Percentiles rank a stretch among this genome's conserved stretches.
phyloP scores from a whole-genome alignment of 441 rosid species.

The Jatropha podagrica region DNA sequence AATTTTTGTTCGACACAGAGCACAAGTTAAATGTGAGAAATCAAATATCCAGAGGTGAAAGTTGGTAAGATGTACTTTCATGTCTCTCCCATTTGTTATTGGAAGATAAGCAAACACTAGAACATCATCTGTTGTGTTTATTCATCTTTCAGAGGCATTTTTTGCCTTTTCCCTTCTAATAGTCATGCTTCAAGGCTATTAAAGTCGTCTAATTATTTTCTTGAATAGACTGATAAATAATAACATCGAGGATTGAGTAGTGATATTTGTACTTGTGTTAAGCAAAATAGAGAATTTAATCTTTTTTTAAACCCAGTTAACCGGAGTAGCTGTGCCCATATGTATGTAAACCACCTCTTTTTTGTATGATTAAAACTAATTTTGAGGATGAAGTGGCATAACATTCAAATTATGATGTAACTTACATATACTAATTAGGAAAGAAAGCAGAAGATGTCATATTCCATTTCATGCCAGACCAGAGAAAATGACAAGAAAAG shows the following conservation, averaged over 20 bases:
- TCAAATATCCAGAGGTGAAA: slow-evolving; percentile 15
- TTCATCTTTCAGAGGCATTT: background rate
- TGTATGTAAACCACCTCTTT: background rate
- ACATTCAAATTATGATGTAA: background rate
- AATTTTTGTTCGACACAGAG: slow-evolving; percentile 36
- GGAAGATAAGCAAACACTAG: background rate
- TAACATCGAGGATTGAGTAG: background rate
- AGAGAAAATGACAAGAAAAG: background rate
- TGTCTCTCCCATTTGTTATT: background rate
- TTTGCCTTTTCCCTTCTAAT: background rate
- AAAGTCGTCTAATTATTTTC: background rate
- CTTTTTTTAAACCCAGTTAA: background rate
- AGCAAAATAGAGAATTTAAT: background rate
- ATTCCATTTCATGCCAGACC: background rate
- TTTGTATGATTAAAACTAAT: background rate
- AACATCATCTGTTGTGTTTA: background rate
- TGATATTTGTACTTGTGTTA: background rate
- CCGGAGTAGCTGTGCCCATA: background rate
- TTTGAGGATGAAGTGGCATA: background rate
- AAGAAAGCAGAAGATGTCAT: background rate
- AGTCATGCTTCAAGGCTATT: background rate
- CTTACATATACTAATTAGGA: background rate
- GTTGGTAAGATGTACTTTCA: slow-evolving; percentile 17
- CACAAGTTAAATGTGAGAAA: slow-evolving; percentile 27
- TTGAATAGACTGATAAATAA: background rate